Evolutionary conservation across 2,329 filamentous ascomycete species (phyloP).

Genomic region (Ceratocystis ficicola): DNA sequence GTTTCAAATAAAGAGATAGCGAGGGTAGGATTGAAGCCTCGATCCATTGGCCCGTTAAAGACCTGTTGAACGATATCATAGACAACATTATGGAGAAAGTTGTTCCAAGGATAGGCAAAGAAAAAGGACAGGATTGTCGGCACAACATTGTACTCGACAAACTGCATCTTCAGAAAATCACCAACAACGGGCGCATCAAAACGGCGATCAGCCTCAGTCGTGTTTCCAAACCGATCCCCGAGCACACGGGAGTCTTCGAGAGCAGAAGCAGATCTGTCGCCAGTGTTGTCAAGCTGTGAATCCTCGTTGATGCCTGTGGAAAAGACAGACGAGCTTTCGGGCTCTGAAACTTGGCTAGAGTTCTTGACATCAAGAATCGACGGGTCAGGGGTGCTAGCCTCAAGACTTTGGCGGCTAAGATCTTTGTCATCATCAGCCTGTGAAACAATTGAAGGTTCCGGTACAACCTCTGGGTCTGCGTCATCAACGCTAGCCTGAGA

Average conservation of each 20-base stretch:
- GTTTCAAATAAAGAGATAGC: slow-evolving; percentile 88
- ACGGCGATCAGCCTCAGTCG: neutral
- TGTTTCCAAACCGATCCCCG: neutral
- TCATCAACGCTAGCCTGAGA: neutral
- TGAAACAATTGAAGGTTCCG: slow-evolving; percentile 22
- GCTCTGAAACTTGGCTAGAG: slow-evolving; percentile 20
- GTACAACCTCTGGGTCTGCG: slow-evolving; percentile 18
- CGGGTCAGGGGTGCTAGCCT: slow-evolving; percentile 16
- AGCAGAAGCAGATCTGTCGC: slow-evolving; percentile 6
- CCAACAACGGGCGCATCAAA: slow-evolving; percentile 56
- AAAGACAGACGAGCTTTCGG: slow-evolving; percentile 22
- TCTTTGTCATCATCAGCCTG: slow-evolving; percentile 21
- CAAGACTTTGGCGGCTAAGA: slow-evolving; percentile 18
- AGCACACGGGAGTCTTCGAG: slow-evolving; percentile 10
- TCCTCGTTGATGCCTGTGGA: slow-evolving; percentile 20
- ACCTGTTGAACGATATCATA: slow-evolving; percentile 99
- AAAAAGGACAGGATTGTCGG: slow-evolving; percentile 97
- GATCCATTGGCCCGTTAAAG: slow-evolving; percentile 96
- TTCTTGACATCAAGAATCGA: slow-evolving; percentile 21
- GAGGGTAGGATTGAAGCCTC: slow-evolving; percentile 78
- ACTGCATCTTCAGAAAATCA: slow-evolving; percentile 89
- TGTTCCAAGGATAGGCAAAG: slow-evolving; percentile 98
- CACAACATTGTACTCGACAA: slow-evolving; percentile 87
- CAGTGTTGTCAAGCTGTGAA: slow-evolving; percentile 13
- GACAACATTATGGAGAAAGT: slow-evolving; percentile 97